Percentiles rank a stretch among this genome's conserved stretches.
Conservation (phyloP, 2,329 filamentous ascomycete species). For the Penicillium sp. region DNA sequence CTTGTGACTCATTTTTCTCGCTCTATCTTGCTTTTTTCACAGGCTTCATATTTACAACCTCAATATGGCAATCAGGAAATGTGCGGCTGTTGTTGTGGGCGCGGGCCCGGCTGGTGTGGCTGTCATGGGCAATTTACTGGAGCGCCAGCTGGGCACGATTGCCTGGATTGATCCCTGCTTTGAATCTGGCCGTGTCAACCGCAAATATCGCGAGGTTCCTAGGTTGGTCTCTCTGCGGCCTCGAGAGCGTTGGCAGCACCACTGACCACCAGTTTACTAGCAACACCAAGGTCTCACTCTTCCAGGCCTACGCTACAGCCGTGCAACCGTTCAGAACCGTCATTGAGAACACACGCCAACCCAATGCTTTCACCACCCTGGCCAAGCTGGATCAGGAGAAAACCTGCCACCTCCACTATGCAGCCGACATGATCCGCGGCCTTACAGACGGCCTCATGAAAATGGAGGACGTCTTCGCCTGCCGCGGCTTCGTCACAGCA, state of each 20-base stretch:
- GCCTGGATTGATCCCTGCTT: slow-evolving; percentile 62
- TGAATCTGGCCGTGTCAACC: slow-evolving; percentile 53
- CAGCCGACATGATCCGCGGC: slow-evolving; percentile 55
- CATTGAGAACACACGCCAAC: slow-evolving; percentile 47
- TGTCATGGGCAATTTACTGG: slow-evolving; percentile 61
- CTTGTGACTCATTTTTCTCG: not conserved
- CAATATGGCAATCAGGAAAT: slow-evolving; percentile 37
- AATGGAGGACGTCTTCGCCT: slow-evolving; percentile 37
- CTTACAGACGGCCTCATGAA: slow-evolving; percentile 45
- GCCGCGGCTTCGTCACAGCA: slow-evolving; percentile 34
- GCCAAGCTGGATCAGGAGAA: slow-evolving; percentile 56
- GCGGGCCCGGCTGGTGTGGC: slow-evolving; percentile 61
- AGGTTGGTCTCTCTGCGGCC: slow-evolving; percentile 34
- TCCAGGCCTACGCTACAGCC: slow-evolving; percentile 57
- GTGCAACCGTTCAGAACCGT: slow-evolving; percentile 55
- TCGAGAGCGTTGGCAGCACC: not conserved
- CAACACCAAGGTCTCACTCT: slow-evolving; percentile 63
- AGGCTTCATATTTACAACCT: not conserved
- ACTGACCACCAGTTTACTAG: slow-evolving; percentile 26
- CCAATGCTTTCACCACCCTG: slow-evolving; percentile 57
- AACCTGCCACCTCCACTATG: slow-evolving; percentile 58
- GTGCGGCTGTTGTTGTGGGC: slow-evolving; percentile 59
- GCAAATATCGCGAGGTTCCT: slow-evolving; percentile 61
- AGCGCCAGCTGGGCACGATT: slow-evolving; percentile 53
- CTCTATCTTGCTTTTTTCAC: not conserved